A percentile compares a stretch with the other conserved stretches of the same genome.
Evolutionary conservation across 2,329 filamentous ascomycete genomes (phyloP).

Genomic region (Fusarium floridanum): DNA sequence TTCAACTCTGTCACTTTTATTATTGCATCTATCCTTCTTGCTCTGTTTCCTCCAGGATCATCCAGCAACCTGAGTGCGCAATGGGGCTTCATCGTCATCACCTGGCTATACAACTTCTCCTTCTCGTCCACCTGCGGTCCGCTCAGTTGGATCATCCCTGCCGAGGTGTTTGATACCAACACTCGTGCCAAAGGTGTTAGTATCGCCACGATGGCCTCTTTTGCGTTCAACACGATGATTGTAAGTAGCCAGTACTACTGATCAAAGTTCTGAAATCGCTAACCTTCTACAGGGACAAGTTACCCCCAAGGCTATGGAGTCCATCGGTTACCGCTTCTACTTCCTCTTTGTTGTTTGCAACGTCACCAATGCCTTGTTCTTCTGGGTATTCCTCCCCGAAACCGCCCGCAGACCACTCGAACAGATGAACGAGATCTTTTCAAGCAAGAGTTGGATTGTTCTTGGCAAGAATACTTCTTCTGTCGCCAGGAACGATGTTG

Average conservation of each 20-base stretch:
- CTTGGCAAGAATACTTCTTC: slow-evolving; percentile 49
- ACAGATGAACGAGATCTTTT: slow-evolving; percentile 74
- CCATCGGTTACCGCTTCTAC: slow-evolving; percentile 60
- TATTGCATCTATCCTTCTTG: slow-evolving; percentile 67
- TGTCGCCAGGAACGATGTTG: slow-evolving; percentile 60
- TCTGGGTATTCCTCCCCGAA: slow-evolving; percentile 75
- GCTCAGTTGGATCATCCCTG: slow-evolving; percentile 69
- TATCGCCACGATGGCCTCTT: slow-evolving; percentile 79
- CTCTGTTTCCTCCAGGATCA: slow-evolving; percentile 67
- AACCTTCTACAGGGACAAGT: slow-evolving; percentile 59
- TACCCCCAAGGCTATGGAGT: slow-evolving; percentile 66
- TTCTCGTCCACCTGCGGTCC: slow-evolving; percentile 79
- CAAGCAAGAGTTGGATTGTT: slow-evolving; percentile 72
- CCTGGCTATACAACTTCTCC: slow-evolving; percentile 84
- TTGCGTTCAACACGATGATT: slow-evolving; percentile 82
- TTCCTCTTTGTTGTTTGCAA: slow-evolving; percentile 66
- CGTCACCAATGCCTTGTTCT: slow-evolving; percentile 60
- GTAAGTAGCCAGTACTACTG: not conserved
- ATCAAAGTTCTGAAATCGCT: not conserved
- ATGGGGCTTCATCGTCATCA: slow-evolving; percentile 79
- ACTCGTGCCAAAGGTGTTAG: slow-evolving; percentile 80
- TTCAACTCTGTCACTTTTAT: slow-evolving; percentile 80
- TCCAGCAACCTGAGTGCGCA: slow-evolving; percentile 59
- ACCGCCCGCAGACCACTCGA: slow-evolving; percentile 70
- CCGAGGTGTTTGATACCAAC: slow-evolving; percentile 82